Conservation (phyloP, 495 filamentous ascomycete species). For the Neurospora tetraspora region DNA sequence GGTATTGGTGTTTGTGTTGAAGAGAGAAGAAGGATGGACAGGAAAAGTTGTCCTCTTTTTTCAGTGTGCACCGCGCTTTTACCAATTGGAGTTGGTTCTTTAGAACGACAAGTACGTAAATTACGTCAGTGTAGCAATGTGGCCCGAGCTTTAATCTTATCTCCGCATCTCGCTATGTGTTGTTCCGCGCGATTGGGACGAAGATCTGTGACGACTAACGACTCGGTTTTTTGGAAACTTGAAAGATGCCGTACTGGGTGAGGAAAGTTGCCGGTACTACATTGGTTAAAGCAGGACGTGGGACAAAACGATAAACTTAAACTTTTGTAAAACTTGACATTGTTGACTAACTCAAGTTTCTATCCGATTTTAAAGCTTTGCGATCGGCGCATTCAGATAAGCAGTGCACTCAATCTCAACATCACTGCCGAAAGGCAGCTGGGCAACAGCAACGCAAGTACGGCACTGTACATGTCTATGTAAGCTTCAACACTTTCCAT, state of each 20-base stretch:
- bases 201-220: background rate
- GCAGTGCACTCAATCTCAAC: slow-evolving; percentile 67
- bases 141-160: background rate
- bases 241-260: background rate
- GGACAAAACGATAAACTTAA: background rate
- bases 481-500: background rate
- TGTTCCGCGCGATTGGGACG: background rate
- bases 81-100: background rate
- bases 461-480: slow-evolving; percentile 22
- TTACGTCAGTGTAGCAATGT: background rate
- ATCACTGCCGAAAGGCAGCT: slow-evolving; percentile 53
- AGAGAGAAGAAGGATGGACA: background rate
- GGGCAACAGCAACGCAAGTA: slow-evolving; percentile 60
- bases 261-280: background rate
- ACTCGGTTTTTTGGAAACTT: background rate
- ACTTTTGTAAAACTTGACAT: background rate
- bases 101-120: background rate
- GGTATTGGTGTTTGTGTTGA: background rate
- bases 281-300: background rate
- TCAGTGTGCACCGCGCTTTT: background rate
- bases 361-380: background rate
- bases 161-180: background rate
- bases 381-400: slow-evolving; percentile 19
- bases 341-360: background rate
- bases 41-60: background rate